phyloP scores from a whole-genome alignment of 192 early-diverging fungal species.

The Blastocladiella britannica region DNA sequence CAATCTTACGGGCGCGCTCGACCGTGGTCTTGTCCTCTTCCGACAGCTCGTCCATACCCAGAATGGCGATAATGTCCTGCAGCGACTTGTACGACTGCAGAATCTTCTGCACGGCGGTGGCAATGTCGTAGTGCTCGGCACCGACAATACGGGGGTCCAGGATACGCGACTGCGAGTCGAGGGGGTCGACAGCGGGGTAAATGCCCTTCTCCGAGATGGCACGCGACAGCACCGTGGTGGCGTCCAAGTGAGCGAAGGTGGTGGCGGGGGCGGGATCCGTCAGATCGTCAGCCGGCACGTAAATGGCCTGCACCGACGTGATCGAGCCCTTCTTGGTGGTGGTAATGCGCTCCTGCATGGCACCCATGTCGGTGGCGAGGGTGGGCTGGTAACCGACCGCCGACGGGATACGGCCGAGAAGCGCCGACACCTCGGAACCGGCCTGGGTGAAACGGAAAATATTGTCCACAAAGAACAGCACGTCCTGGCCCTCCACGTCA shows the following conservation, averaged over 20 bases:
- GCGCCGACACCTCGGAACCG: slow-evolving; percentile 98
- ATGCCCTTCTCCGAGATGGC: slow-evolving; percentile 97
- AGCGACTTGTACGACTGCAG: slow-evolving; percentile 98
- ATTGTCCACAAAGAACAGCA: slow-evolving; percentile 99
- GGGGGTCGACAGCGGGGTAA: slow-evolving; percentile 96
- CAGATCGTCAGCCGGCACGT: slow-evolving; percentile 98
- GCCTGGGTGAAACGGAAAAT: slow-evolving; percentile 99
- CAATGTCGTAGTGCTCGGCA: slow-evolving; percentile 79
- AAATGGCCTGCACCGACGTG: slow-evolving; percentile 94
- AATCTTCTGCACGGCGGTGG: slow-evolving; percentile 84
- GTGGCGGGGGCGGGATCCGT: slow-evolving; percentile 98
- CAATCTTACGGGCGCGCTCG: slow-evolving; percentile 98
- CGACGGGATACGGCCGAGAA: slow-evolving; percentile 97
- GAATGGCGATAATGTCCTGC: slow-evolving; percentile 98
- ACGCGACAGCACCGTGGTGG: slow-evolving; percentile 97
- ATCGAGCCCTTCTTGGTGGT: slow-evolving; percentile 99
- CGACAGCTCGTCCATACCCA: slow-evolving; percentile 98
- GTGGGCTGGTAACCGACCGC: slow-evolving; percentile 99
- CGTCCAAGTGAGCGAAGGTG: slow-evolving; percentile 97
- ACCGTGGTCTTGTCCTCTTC: slow-evolving; percentile 97
- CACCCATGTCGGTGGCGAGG: slow-evolving; percentile 95
- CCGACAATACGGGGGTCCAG: slow-evolving; percentile 93
- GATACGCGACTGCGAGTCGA: slow-evolving; percentile 96
- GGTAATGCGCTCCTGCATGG: slow-evolving; percentile 99
- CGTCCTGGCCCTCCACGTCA: slow-evolving; percentile 98